Percentiles rank a stretch among this genome's conserved stretches.
phyloP scores from a whole-genome alignment of 768 basidiomycete species.

The Lactarius hatsudake region DNA sequence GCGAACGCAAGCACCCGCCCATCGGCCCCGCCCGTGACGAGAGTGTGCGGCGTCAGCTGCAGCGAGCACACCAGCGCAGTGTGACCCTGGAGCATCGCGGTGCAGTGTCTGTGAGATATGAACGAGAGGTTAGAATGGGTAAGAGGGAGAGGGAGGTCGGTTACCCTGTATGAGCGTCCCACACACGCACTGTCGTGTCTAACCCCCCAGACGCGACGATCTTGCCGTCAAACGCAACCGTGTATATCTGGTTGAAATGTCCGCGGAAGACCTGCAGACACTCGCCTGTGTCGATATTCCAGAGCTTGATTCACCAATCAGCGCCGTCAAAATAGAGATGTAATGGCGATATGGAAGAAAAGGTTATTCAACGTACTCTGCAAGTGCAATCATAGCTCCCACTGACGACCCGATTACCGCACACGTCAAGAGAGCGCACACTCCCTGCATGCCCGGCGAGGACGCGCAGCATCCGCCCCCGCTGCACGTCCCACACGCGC shows the following conservation, averaged over 20 bases:
- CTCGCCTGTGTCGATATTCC: slow-evolving; percentile 68
- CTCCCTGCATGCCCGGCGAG: slow-evolving; percentile 77
- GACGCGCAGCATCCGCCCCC: slow-evolving; percentile 60
- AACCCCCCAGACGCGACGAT: slow-evolving; percentile 93
- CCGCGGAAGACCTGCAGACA: slow-evolving; percentile 53
- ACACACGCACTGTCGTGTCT: slow-evolving; percentile 97
- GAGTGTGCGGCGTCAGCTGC: slow-evolving; percentile 53
- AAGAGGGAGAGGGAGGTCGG: slow-evolving; percentile 31
- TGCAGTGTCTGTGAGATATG: slow-evolving; percentile 19
- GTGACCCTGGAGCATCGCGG: slow-evolving; percentile 27
- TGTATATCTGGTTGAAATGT: slow-evolving; percentile 92
- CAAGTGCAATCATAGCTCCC: slow-evolving; percentile 92
- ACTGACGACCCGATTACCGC: slow-evolving; percentile 78
- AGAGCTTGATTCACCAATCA: slow-evolving; percentile 36
- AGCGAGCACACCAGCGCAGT: slow-evolving; percentile 28
- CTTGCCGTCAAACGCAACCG: slow-evolving; percentile 84
- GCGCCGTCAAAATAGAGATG: background rate
- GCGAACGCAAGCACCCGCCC: slow-evolving; percentile 76
- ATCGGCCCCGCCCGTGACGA: slow-evolving; percentile 89
- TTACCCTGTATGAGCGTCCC: slow-evolving; percentile 81
- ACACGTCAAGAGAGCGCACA: slow-evolving; percentile 87
- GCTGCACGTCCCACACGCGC: slow-evolving; percentile 91
- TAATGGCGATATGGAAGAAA: no score
- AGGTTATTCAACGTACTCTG: slow-evolving; percentile 47
- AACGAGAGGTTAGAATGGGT: background rate